Conservation (phyloP, 2,329 filamentous ascomycete species). For the Colletotrichum kahawae region DNA sequence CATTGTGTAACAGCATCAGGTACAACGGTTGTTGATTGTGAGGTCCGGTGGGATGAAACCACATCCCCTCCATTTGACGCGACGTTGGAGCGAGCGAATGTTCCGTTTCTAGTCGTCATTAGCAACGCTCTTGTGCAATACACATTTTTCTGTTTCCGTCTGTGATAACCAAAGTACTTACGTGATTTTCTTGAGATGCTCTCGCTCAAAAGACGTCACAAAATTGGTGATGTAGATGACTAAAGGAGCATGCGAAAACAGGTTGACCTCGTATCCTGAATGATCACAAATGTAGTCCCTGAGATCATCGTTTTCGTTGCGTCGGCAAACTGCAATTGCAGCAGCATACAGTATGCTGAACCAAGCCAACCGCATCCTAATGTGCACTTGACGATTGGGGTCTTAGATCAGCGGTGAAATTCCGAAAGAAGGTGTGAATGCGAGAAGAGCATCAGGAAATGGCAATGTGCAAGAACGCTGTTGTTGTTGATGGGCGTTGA, state of each 20-base stretch:
- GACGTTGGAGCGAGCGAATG: slow-evolving; percentile 40
- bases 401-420: not conserved
- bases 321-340: not conserved
- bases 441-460: not conserved
- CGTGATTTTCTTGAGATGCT: slow-evolving; percentile 39
- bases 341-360: not conserved
- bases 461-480: not conserved
- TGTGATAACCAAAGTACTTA: slow-evolving; percentile 25
- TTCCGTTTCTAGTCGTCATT: slow-evolving; percentile 33
- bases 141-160: not conserved
- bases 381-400: not conserved
- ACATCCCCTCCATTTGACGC: slow-evolving; percentile 32
- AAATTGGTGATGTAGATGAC: slow-evolving; percentile 45
- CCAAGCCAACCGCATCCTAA: not conserved
- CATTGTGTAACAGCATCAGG: slow-evolving; percentile 39
- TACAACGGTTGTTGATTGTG: slow-evolving; percentile 41
- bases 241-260: slow-evolving; percentile 40
- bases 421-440: not conserved
- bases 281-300: slow-evolving; percentile 31
- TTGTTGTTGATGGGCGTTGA: not conserved
- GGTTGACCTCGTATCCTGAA: slow-evolving; percentile 34
- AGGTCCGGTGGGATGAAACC: slow-evolving; percentile 34
- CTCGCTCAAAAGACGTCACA: slow-evolving; percentile 37
- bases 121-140: not conserved
- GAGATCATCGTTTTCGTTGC: not conserved